Evolutionary conservation across 2,329 filamentous ascomycete species (phyloP).

Genomic region (Cercospora beticola): DNA sequence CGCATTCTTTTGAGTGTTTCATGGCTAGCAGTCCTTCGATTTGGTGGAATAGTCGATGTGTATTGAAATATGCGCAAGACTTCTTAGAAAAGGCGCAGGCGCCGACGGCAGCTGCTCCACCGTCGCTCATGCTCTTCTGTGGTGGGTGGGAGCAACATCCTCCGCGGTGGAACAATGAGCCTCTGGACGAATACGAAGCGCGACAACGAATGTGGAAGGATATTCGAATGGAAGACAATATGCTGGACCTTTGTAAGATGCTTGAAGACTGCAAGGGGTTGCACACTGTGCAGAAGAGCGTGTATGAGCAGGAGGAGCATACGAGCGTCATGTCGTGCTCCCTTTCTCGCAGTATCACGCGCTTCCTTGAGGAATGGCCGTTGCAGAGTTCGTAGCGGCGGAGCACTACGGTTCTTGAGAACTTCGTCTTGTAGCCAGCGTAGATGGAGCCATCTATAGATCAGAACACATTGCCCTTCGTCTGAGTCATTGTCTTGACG

Average conservation of each 20-base stretch:
- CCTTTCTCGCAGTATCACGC: background rate
- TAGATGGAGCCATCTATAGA: background rate
- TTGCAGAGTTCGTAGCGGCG: background rate
- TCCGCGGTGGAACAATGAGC: background rate
- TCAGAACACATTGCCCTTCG: background rate
- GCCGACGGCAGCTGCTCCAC: rapidly evolving
- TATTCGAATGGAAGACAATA: background rate
- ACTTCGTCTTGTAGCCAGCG: too few species aligned
- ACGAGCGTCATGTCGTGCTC: background rate
- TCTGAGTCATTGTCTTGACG: background rate
- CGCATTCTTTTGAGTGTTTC: background rate
- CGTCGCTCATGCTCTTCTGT: background rate
- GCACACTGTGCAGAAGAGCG: background rate
- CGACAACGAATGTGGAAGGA: background rate
- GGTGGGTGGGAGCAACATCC: background rate
- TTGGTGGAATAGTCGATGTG: background rate
- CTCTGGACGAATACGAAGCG: background rate
- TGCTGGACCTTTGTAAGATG: background rate
- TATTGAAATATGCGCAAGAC: background rate
- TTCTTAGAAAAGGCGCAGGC: background rate
- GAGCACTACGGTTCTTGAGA: background rate
- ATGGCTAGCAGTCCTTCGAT: background rate
- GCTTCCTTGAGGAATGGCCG: background rate
- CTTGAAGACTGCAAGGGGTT: background rate
- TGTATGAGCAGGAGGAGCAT: background rate